Conservation (phyloP, 2,329 filamentous ascomycete genomes). For the Xylariaceae sp. region DNA sequence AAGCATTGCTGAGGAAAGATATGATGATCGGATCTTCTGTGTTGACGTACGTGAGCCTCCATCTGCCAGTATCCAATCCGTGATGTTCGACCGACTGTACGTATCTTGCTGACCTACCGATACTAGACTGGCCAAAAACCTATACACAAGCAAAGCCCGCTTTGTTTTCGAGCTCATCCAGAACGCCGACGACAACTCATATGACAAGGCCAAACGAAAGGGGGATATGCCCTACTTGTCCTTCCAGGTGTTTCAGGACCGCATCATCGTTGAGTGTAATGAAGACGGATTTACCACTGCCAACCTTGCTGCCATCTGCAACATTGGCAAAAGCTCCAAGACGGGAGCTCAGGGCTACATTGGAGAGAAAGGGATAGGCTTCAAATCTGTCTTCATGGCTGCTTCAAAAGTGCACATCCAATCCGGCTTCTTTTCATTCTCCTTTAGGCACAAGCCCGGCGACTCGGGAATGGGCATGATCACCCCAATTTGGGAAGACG, state of each 20-base stretch:
- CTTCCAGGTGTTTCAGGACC: constrained; percentile 33
- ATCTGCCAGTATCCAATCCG: too few species aligned
- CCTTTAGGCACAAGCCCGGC: constrained; percentile 33
- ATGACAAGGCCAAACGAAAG: constrained; percentile 20
- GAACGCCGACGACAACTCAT: constrained; percentile 49
- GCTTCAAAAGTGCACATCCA: constrained; percentile 40
- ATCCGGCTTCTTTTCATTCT: constrained; percentile 41
- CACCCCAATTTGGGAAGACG: constrained; percentile 37
- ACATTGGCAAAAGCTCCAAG: constrained; percentile 42
- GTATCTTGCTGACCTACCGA: too few species aligned
- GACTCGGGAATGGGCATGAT: constrained; percentile 48
- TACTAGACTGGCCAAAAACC: constrained; percentile 36
- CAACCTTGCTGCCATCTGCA: constrained; percentile 42
- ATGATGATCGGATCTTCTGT: too few species aligned
- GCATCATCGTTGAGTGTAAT: constrained; percentile 44
- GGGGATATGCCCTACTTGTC: constrained; percentile 27
- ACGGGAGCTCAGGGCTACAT: constrained; percentile 36
- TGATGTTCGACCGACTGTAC: too few species aligned
- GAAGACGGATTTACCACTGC: constrained; percentile 39
- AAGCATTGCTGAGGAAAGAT: too few species aligned
- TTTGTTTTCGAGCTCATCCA: constrained; percentile 50
- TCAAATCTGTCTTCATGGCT: constrained; percentile 46
- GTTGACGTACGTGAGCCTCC: too few species aligned
- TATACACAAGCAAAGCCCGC: constrained; percentile 38
- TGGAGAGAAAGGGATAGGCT: constrained; percentile 46